Evolutionary conservation across 2,329 filamentous ascomycete genomes (phyloP).

Genomic region (Colletotrichum tamarilloi): DNA sequence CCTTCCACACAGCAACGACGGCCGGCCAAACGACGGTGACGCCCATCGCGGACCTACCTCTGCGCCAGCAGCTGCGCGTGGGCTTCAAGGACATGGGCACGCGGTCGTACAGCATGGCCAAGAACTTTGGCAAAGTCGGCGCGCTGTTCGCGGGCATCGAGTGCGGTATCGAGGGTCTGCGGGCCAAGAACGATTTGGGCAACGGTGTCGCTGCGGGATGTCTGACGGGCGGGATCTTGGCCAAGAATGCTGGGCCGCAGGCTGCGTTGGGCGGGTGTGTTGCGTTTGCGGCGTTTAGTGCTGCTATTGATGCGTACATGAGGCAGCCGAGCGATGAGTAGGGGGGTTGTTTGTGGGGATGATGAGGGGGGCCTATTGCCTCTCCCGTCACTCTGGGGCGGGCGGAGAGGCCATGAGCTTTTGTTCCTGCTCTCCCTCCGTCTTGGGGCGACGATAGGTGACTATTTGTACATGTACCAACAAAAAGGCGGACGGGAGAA

Average conservation of each 20-base stretch:
- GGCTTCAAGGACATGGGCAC: slow-evolving; percentile 97
- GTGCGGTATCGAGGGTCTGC: slow-evolving; percentile 91
- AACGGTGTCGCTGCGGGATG: slow-evolving; percentile 93
- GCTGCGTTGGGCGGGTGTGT: slow-evolving; percentile 88
- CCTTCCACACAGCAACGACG: slow-evolving; percentile 69
- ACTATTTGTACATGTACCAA: slow-evolving; percentile 8
- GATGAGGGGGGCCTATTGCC: too few species aligned
- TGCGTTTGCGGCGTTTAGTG: slow-evolving; percentile 92
- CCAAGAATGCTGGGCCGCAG: slow-evolving; percentile 87
- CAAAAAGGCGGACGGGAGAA: not conserved
- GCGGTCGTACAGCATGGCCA: slow-evolving; percentile 84
- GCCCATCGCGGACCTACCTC: slow-evolving; percentile 73
- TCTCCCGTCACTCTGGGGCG: too few species aligned
- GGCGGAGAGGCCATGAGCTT: too few species aligned
- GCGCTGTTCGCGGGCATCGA: slow-evolving; percentile 93
- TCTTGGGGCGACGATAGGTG: not conserved
- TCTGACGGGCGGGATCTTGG: slow-evolving; percentile 89
- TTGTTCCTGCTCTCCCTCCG: not conserved
- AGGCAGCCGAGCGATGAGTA: slow-evolving; percentile 75
- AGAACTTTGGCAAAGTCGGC: slow-evolving; percentile 95
- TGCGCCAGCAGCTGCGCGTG: slow-evolving; percentile 82
- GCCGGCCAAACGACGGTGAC: slow-evolving; percentile 47
- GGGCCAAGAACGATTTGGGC: slow-evolving; percentile 91
- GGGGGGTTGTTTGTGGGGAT: too few species aligned
- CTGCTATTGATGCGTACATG: slow-evolving; percentile 94